Conservation (phyloP, 2,329 filamentous ascomycete genomes). For the Acrocalymma vagum region DNA sequence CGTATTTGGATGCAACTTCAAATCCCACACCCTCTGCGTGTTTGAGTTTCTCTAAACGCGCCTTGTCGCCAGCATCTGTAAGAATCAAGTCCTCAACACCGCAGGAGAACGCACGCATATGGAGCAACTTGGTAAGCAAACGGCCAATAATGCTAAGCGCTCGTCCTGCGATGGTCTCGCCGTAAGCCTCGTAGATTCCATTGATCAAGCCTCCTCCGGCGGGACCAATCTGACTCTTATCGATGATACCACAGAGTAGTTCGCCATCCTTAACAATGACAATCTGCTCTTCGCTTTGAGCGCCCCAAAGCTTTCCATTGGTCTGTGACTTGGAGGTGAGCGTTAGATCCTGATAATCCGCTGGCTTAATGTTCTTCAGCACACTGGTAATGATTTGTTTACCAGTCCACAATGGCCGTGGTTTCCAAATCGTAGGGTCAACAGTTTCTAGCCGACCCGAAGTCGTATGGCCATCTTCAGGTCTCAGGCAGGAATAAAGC, state of each 20-base stretch:
- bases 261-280: constrained; percentile 89
- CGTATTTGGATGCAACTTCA: constrained; percentile 84
- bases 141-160: constrained; percentile 89
- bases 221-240: constrained; percentile 94
- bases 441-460: constrained; percentile 83
- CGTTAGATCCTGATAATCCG: constrained; percentile 77
- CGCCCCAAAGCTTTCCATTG: constrained; percentile 79
- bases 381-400: constrained; percentile 96
- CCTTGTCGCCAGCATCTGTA: constrained; percentile 78
- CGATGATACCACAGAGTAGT: constrained; percentile 87
- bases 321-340: constrained; percentile 83
- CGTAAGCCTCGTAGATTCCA: constrained; percentile 91
- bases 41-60: constrained; percentile 73
- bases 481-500: constrained; percentile 88
- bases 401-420: constrained; percentile 86
- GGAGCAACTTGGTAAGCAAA: constrained; percentile 85
- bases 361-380: constrained; percentile 87
- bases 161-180: constrained; percentile 84
- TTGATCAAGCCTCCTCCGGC: constrained; percentile 88
- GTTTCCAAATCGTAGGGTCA: constrained; percentile 82
- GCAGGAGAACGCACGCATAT: constrained; percentile 95
- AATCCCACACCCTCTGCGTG: constrained; percentile 76
- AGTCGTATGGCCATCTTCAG: constrained; percentile 88
- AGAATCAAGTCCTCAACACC: constrained; percentile 95
- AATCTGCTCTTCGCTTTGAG: constrained; percentile 75